Percentiles rank a stretch among this genome's conserved stretches.
Conservation (phyloP, 1,284 basidiomycete species). For the Ustilago cynodontis region DNA sequence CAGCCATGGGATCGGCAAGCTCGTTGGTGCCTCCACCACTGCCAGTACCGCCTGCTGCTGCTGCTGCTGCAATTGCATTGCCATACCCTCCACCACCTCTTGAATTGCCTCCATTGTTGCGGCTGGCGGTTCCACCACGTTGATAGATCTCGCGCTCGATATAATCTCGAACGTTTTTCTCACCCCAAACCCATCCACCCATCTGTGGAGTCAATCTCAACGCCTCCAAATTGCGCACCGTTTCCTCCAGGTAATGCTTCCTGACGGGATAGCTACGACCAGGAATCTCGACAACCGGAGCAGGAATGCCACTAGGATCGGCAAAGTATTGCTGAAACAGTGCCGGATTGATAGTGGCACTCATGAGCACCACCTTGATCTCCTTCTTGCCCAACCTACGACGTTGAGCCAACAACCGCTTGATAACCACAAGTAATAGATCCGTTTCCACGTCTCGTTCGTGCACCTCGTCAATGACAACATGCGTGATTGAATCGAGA, state of each 20-base stretch:
- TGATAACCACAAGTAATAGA: constrained; percentile 88
- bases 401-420: constrained; percentile 84
- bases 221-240: constrained; percentile 71
- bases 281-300: constrained; percentile 86
- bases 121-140: constrained; percentile 32
- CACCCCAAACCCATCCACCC: constrained; percentile 79
- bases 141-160: constrained; percentile 76
- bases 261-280: constrained; percentile 91
- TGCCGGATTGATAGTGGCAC: constrained; percentile 90
- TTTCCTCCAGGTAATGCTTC: constrained; percentile 85
- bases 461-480: constrained; percentile 95
- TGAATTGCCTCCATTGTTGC: constrained; percentile 21
- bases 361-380: constrained; percentile 93
- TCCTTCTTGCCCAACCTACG: constrained; percentile 78
- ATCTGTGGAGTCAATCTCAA: constrained; percentile 60
- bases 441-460: constrained; percentile 96
- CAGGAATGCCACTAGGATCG: constrained; percentile 73
- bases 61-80: neutral
- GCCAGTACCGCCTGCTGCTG: neutral
- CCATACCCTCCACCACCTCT: constrained; percentile 27
- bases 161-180: constrained; percentile 83
- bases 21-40: constrained; percentile 45
- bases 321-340: constrained; percentile 90
- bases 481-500: constrained; percentile 88
- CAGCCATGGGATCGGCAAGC: constrained; percentile 56